Percentiles rank a stretch among this genome's conserved stretches.
These are phyloP conservation scores for Suhomyces sp. DNA, from an alignment of 805 yeast species.

Conservation along the genomic window DNA sequence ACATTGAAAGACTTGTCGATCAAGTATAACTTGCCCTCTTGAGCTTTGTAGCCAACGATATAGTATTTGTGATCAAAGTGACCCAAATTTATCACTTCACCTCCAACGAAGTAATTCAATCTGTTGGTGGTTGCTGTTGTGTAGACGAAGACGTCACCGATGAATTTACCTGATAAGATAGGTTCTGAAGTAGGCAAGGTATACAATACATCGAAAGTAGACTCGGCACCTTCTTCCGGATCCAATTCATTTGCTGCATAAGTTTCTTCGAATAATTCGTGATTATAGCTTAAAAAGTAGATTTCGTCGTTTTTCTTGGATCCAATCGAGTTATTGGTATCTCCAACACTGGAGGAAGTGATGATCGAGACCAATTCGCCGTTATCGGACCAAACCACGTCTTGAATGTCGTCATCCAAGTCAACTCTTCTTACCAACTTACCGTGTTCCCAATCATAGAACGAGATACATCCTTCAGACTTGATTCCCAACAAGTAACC, in stretches of 20 bases:
- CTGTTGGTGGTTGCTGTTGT: slow-evolving; percentile 79
- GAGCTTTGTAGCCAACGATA: slow-evolving; percentile 82
- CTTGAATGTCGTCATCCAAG: slow-evolving; percentile 68
- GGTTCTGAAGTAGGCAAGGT: slow-evolving; percentile 70
- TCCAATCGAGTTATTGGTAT: slow-evolving; percentile 16
- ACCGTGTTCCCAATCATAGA: slow-evolving; percentile 94
- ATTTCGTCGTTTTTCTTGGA: slow-evolving; percentile 58
- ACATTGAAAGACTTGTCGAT: slow-evolving; percentile 89
- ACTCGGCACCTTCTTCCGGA: slow-evolving; percentile 86
- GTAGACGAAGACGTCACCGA: slow-evolving; percentile 94
- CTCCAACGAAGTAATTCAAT: slow-evolving; percentile 92
- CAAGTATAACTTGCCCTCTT: slow-evolving; percentile 86
- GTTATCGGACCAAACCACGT: slow-evolving; percentile 88
- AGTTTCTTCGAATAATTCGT: slow-evolving; percentile 63
- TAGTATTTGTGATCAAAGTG: slow-evolving; percentile 89
- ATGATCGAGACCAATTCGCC: slow-evolving; percentile 84
- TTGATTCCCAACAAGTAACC: slow-evolving; percentile 87
- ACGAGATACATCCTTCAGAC: slow-evolving; percentile 78
- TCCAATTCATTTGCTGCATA: slow-evolving; percentile 55
- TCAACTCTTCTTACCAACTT: slow-evolving; percentile 82
- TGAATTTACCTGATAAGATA: slow-evolving; percentile 88
- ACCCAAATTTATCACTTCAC: slow-evolving; percentile 84
- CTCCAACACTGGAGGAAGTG: slow-evolving; percentile 27
- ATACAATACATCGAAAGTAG: slow-evolving; percentile 76
- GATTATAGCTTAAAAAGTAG: slow-evolving; percentile 73